Base-by-base conservation (phyloP, 345 rosid genomes). In the Eucalyptus virginea region DNA sequence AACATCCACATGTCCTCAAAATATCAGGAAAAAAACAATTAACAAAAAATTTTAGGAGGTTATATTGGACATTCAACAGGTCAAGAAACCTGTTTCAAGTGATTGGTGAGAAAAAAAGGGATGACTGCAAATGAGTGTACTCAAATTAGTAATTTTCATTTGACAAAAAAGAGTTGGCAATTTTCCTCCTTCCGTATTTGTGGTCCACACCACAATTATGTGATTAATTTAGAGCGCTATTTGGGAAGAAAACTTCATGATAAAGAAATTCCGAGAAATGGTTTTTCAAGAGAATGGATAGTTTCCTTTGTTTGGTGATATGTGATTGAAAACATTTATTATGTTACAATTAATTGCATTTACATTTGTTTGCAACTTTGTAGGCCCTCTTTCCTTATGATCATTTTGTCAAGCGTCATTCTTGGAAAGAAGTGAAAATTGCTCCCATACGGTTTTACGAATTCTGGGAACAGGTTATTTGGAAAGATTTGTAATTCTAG, bases 251-350 rank as follows among this genome's bases (percentile, higher is more conserved):
- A 60, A 60, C 0, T 26, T 26, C 13, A 11, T 60, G 15, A 60
- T 28, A 26, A 60, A 60, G 32, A 5, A 60, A 60, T 60, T 26
- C 2, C 7, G 14, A 28, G 32, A 60, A 60, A 60, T 60, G 0
- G 0, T 60, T 58, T 60, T 60, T 60, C 4, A 26, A 6, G 67
- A 60, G 30, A 56, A 60, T 60, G 32, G 0, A 60, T 60, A 60
- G 32, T 60, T 60, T 60, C 0, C 67, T 0, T 60, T 60, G 8
- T 60, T 60, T 11, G 30, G n/a, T 60, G 12, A 60, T 26, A 60
- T 26, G 32, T 28, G 4, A 28, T 12, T 0, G 2, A 60, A 11
- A 60, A 60, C 0, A 28, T 60, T 6, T 18, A 3, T 51, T 51
- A 51, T 3, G 9, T 0, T 51, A 51, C 23, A 51, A 51, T 51